phyloP scores from a whole-genome alignment of 2,329 filamentous ascomycete species.

The Ascochyta rabiei region DNA sequence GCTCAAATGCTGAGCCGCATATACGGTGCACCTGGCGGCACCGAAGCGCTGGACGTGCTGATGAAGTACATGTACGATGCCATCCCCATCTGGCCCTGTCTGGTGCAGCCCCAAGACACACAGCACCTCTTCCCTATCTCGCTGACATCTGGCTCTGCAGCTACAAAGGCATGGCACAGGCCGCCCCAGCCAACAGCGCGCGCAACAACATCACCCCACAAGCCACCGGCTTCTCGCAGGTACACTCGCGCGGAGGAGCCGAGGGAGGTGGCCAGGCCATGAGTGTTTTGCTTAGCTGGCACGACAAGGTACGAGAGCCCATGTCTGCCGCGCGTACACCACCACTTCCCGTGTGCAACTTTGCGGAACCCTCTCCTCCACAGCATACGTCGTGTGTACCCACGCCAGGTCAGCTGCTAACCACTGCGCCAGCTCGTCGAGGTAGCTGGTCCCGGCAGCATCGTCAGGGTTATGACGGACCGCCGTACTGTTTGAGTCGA shows the following conservation, averaged over 20 bases:
- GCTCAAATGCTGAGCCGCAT: conserved; percentile 83
- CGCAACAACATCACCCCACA: conserved; percentile 68
- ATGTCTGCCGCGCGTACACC: conserved; percentile 1
- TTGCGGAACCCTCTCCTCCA: not conserved
- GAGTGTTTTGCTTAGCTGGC: conserved; percentile 97
- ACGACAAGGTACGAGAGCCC: conserved; percentile 72
- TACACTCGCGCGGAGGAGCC: conserved; percentile 64
- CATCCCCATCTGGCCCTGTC: not conserved
- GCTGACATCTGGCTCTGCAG: conserved; percentile 52
- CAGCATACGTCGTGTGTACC: not conserved
- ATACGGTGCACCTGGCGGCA: conserved; percentile 77
- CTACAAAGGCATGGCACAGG: conserved; percentile 83
- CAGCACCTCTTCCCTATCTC: no score
- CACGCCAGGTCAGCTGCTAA: not conserved
- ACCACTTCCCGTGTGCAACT: not conserved
- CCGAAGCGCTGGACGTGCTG: conserved; percentile 85
- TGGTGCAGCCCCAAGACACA: not conserved
- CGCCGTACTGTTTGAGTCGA: conserved; percentile 77
- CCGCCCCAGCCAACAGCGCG: conserved; percentile 35
- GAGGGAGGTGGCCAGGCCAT: conserved; percentile 83
- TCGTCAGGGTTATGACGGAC: conserved; percentile 95
- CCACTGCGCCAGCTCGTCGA: conserved; percentile 70
- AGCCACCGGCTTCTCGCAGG: conserved; percentile 86
- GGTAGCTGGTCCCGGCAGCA: conserved; percentile 84
- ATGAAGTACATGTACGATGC: conserved; percentile 92